Base-by-base conservation (phyloP, 352 stramenopile genomes). In the Lagenidium giganteum region DNA sequence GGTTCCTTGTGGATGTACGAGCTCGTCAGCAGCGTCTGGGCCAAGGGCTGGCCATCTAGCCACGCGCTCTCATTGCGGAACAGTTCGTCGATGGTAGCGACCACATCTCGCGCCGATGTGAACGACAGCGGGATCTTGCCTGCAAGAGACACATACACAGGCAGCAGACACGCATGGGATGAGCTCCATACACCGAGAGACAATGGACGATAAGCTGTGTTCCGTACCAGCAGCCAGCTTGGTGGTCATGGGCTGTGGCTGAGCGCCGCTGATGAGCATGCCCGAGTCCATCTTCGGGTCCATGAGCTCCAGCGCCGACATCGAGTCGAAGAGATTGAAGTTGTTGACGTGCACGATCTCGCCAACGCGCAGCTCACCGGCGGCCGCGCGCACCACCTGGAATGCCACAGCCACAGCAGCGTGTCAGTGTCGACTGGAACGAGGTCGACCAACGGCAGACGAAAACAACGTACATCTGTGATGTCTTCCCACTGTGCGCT, bases 271-370 rank as follows among this genome's bases (percentile, higher is more conserved):
- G 12, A 76, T 58, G n/a, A 85, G 56, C 54, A 91, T 83, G 23
- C 92, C 95, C 28, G 80, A 91, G 68, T 98, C 93, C 91, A 97
- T 97, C 51, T 95, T 96, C 6, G 69, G 67, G 54, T 98, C 89
- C 73, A 96, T 95, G 3, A 98, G 61, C 70, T 98, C 91, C 14
- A 97, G 62, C 37, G 93, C 93, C 24, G 88, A 92, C 89, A 98
- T 98, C 45, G 88, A 95, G 48, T 97, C 88, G 53, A 93, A 94
- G 43, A 97, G 71, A 43, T 83, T 93, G 42, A 98, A 96, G 43
- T 80, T 57, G 6, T 79, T 51, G 31, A 83, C 66, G 33, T 93
- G 81, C 24, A 91, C 63, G 44, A 93, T 53, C 37, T 93, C 78
- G 3, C 81, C 78, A 14, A 91, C 64, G 40, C 86, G 88, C 20